Percentiles rank a stretch among this genome's conserved stretches.
Conservation (phyloP, 345 rosid genomes). For the Citrus maxima region DNA sequence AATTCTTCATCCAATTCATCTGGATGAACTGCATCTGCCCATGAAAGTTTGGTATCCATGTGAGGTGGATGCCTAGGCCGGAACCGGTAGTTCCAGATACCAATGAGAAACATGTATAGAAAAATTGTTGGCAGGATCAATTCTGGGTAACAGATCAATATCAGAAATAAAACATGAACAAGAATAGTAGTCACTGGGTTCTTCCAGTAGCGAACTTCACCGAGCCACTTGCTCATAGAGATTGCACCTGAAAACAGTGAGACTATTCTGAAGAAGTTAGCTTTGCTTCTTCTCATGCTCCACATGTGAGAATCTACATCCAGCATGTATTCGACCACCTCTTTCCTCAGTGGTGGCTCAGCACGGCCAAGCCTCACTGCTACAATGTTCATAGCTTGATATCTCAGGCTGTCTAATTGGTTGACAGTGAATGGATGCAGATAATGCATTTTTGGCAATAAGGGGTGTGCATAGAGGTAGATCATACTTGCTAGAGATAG, state of each 20-base stretch:
- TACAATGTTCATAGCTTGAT: conserved; percentile 80
- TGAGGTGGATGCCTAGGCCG: conserved; percentile 73
- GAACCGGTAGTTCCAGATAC: conserved; percentile 67
- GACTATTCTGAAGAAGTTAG: conserved; percentile 82
- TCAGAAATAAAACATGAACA: conserved; percentile 66
- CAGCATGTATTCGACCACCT: conserved; percentile 88
- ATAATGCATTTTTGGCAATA: conserved; percentile 88
- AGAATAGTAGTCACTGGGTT: conserved; percentile 64
- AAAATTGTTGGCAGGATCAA: conserved; percentile 72
- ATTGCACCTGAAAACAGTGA: conserved; percentile 63
- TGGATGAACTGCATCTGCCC: conserved; percentile 76
- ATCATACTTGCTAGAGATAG: conserved; percentile 73
- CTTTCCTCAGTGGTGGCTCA: conserved; percentile 81
- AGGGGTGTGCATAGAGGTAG: conserved; percentile 66
- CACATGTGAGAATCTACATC: conserved; percentile 94
- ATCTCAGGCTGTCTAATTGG: conserved; percentile 71
- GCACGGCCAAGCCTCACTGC: conserved; percentile 66
- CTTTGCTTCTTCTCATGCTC: conserved; percentile 94
- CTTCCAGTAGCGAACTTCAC: conserved; percentile 72
- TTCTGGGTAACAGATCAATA: conserved; percentile 79
- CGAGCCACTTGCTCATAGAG: conserved; percentile 70
- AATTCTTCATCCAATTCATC: conserved; percentile 88
- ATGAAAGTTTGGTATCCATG: conserved; percentile 80
- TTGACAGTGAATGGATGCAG: conserved; percentile 80
- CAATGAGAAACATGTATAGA: conserved; percentile 80